These are phyloP conservation scores for Somion occarium DNA, from an alignment of 1,284 basidiomycete genomes.

Conservation along the genomic window DNA sequence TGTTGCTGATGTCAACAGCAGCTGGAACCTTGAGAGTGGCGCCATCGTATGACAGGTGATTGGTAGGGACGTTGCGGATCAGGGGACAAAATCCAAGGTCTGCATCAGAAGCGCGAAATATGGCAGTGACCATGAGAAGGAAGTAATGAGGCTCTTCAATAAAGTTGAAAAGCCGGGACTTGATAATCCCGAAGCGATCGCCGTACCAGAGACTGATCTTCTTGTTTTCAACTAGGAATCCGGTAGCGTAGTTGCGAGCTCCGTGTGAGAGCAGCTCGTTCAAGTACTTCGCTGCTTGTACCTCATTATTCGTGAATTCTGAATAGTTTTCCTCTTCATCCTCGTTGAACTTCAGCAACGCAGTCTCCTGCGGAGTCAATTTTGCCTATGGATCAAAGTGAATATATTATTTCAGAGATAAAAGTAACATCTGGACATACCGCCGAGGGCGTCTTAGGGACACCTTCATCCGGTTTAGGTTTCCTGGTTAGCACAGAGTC, in stretches of 20 bases:
- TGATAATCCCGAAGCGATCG: slow-evolving; percentile 13
- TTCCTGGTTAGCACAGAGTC: too few relatives aligned
- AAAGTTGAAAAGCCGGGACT: slow-evolving; percentile 16
- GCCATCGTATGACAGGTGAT: neutral
- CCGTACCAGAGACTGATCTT: slow-evolving; percentile 2
- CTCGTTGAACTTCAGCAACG: neutral
- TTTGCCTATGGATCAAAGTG: neutral
- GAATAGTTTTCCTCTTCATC: too few relatives aligned
- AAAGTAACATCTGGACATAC: neutral
- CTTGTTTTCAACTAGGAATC: neutral
- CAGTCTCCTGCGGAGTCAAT: too few relatives aligned
- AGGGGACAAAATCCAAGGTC: slow-evolving; percentile 1
- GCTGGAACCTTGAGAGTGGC: neutral
- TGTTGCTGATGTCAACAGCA: neutral
- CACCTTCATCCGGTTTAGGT: neutral
- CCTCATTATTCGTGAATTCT: neutral
- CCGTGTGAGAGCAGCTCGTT: slow-evolving; percentile 3
- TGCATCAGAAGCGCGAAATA: neutral
- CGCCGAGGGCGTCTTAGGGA: neutral
- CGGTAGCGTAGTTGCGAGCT: neutral
- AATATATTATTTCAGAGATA: neutral
- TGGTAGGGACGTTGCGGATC: neutral
- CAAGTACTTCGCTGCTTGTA: slow-evolving; percentile 1
- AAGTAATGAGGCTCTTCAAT: slow-evolving; percentile 11
- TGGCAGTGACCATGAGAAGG: slow-evolving; percentile 16